Base-by-base conservation (phyloP, 192 early-diverging fungal genomes). In the Thoreauomyces humboldtii region DNA sequence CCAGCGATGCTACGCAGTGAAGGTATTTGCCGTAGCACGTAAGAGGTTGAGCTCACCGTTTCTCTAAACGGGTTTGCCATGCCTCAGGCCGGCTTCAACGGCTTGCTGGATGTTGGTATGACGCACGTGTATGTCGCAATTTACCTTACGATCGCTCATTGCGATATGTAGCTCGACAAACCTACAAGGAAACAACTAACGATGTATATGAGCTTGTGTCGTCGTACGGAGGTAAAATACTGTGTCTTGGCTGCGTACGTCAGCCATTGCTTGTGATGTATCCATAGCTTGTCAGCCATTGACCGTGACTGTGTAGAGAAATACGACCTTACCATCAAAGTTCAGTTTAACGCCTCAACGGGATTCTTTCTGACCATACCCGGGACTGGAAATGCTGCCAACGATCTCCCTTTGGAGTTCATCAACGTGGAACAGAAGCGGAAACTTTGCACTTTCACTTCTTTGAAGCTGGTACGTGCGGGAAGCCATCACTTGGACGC, bases 1-100 rank as follows among this genome's bases (percentile, higher is more conserved):
- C 63, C 94, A 93, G 72, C 78, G 91, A 27, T 92, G 91, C 59
- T 91, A 92, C 67, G 91, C 91, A 4, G 86, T 94, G 34, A 92
- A 90, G 35, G 75, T 62, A 28, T 74, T 75, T 75, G 73, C 51
- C n/a, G n/a, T n/a, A n/a, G n/a, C n/a, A n/a, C n/a, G n/a, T n/a
- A 42, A 42, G 11, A n/a, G 11, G 11, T 42, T 42, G 41, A n/a
- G 11, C n/a, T 11, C 41, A 11, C 55, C n/a, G n/a, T n/a, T n/a
- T n/a, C n/a, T n/a, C n/a, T n/a, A n/a, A n/a, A n/a, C n/a, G n/a
- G n/a, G n/a, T n/a, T n/a, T n/a, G n/a, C n/a, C n/a, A n/a, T n/a
- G n/a, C n/a, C n/a, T 45, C 37, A 86, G 82, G 81, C 88, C 22
- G 89, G 91, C 2, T 80, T 88, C 14, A 92, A 90, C 66, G 88